Percentiles rank a stretch among this genome's conserved stretches.
Conservation (phyloP, 352 stramenopile species). For the Pythium plurisporium region DNA sequence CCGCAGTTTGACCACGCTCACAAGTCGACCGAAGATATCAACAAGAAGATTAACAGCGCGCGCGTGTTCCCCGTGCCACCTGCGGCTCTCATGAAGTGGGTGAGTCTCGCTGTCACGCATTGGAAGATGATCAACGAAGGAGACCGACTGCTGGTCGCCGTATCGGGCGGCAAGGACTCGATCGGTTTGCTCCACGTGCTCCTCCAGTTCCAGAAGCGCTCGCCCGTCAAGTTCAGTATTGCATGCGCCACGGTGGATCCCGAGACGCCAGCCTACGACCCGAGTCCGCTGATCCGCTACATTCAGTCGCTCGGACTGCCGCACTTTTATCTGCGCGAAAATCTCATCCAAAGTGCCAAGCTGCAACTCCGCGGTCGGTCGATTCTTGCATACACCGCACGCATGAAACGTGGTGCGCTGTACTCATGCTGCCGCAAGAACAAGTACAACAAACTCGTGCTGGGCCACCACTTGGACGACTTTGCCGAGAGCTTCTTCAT, state of each 20-base stretch:
- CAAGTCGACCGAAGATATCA: constrained; percentile 27
- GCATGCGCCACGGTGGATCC: constrained; percentile 93
- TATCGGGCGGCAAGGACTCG: constrained; percentile 96
- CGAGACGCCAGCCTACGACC: constrained; percentile 93
- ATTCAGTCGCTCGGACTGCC: constrained; percentile 89
- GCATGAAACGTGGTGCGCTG: constrained; percentile 89
- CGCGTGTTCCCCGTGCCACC: constrained; percentile 54
- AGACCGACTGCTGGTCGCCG: constrained; percentile 89
- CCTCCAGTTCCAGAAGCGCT: constrained; percentile 86
- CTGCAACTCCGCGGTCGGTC: constrained; percentile 66
- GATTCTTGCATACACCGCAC: constrained; percentile 90
- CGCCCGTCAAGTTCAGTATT: constrained; percentile 91
- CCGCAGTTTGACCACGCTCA: constrained; percentile 18
- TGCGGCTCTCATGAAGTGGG: constrained; percentile 35
- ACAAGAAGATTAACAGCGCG: constrained; percentile 43
- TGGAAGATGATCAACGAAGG: constrained; percentile 93
- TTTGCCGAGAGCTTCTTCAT: constrained; percentile 97
- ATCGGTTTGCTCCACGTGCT: constrained; percentile 93
- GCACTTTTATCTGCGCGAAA: constrained; percentile 89
- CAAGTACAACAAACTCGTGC: constrained; percentile 29
- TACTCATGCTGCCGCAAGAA: constrained; percentile 28
- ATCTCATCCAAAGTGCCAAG: constrained; percentile 72
- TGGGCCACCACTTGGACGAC: constrained; percentile 95
- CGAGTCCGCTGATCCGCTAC: constrained; percentile 92
- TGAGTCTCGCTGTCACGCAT: constrained; percentile 80